phyloP scores from a whole-genome alignment of 139 green algal species.

The Pleodorina starrii region DNA sequence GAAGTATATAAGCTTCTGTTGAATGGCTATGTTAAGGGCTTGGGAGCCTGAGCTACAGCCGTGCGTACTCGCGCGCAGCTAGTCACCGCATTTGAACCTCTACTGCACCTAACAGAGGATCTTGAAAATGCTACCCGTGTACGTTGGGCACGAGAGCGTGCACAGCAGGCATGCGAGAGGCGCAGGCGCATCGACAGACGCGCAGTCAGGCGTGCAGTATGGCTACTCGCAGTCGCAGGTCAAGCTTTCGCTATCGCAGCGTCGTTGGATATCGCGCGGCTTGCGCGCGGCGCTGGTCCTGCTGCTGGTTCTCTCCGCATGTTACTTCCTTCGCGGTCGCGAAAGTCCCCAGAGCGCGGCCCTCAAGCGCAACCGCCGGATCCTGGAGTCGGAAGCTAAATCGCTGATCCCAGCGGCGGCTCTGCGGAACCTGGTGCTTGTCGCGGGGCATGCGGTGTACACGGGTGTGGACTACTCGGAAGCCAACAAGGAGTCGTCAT shows the following conservation, averaged over 20 bases:
- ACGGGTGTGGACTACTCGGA: constrained; percentile 76
- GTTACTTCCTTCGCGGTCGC: constrained; percentile 1
- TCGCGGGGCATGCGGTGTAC: constrained; percentile 88
- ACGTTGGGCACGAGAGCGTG: constrained; percentile 33
- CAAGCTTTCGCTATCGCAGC: background rate
- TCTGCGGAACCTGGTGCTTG: constrained; percentile 73
- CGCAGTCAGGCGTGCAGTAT: background rate
- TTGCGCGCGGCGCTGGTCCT: background rate
- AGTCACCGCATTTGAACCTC: no score
- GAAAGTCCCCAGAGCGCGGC: background rate
- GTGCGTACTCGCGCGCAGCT: no score
- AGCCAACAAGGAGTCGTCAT: constrained; percentile 66
- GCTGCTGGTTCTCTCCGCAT: background rate
- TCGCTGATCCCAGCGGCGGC: constrained; percentile 40
- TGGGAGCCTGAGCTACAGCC: no score
- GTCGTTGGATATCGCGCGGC: background rate
- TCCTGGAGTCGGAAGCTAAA: constrained; percentile 24
- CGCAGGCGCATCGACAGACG: background rate
- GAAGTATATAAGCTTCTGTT: no score
- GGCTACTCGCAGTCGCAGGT: background rate
- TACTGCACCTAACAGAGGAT: no score
- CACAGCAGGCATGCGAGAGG: constrained; percentile 6
- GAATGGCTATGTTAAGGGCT: no score
- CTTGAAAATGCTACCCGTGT: constrained; percentile 44
- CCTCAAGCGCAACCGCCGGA: constrained; percentile 14